Conservation (phyloP, 768 basidiomycete species). For the Lactarius deliciosus region DNA sequence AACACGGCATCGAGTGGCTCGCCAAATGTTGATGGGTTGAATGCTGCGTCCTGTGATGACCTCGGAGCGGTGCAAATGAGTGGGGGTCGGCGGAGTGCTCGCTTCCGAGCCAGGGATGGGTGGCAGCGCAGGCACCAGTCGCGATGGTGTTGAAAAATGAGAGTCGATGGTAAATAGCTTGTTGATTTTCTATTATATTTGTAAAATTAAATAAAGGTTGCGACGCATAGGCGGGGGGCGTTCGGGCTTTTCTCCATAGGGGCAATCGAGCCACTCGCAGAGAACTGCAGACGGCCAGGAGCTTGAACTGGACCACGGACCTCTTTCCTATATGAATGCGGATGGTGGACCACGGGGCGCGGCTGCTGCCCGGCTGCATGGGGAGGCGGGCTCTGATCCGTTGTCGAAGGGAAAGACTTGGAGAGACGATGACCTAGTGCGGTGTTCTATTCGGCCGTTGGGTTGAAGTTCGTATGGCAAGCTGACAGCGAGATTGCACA, state of each 20-base stretch:
- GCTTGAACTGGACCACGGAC: not conserved
- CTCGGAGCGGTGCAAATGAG: constrained; percentile 38
- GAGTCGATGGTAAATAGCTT: constrained; percentile 63
- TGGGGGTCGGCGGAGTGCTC: constrained; percentile 56
- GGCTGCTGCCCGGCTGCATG: constrained; percentile 53
- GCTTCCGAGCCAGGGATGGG: constrained; percentile 56
- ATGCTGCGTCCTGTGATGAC: constrained; percentile 73
- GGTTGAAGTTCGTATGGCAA: constrained; percentile 16
- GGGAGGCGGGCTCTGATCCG: constrained; percentile 28
- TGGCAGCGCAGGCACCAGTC: constrained; percentile 21
- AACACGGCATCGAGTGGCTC: constrained; percentile 73
- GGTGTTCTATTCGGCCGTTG: constrained; percentile 52
- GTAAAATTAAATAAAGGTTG: not conserved
- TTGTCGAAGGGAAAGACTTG: constrained; percentile 31
- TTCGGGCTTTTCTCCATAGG: constrained; percentile 23
- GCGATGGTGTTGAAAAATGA: constrained; percentile 27
- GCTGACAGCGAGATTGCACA: constrained; percentile 21
- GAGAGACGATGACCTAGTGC: constrained; percentile 70
- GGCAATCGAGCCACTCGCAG: constrained; percentile 7
- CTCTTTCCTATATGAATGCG: constrained; percentile 18
- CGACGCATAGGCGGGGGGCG: constrained; percentile 54
- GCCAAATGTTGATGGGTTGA: constrained; percentile 92
- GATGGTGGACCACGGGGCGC: constrained; percentile 47
- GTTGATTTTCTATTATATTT: too few relatives aligned
- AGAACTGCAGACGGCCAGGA: constrained; percentile 16